Base-by-base conservation (phyloP, 768 basidiomycete species). In the Strobilomyces dryophilus region DNA sequence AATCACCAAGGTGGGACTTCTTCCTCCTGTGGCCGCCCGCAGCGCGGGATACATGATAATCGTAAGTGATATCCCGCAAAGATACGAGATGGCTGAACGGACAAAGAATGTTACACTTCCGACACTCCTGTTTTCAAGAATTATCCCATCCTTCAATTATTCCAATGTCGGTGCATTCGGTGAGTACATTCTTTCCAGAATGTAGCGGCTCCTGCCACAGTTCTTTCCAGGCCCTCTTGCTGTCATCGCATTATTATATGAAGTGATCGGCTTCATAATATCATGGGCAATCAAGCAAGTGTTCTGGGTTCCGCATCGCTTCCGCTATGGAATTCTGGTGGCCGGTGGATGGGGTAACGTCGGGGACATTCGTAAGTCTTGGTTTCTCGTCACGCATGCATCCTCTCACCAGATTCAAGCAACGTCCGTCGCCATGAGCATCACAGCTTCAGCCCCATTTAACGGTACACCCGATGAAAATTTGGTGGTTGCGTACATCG, bases 231-330 rank as follows among this genome's bases (percentile, higher is more conserved):
- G 83, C 5, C 87, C 87, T 2, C 73, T 89, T 12, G 60, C 83
- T 26, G 71, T 87, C 12, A 68, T 87, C n/a, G 82, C 79, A 0
- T 26, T 85, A 0, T 47, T 84, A 5, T 89, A 90, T 56, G 77
- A 84, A 53, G 61, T 60, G 2, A 66, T 85, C 5, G 85, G 89
- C 8, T 63, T 82, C 9, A 34, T 66, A 8, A 73, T 84, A 21
- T 80, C 82, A 0, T 83, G 76, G 73, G 44, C 78, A n/a, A 68
- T 82, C 49, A 79, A 79, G 45, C 78, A 79, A 55, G 59, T 85
- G 46, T 89, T 85, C 60, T 89, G 87, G 81, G 86, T 90, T 3
- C 89, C 89, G 1, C 84, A 87, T 61, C 77, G 85, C 26, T 89
- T 90, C 62, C 74, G 87, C 44, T 80, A 83, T 60, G 89, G 87